Evolutionary conservation across 768 basidiomycete species (phyloP), one percentile per base, ranked within the genome.

Genomic region (Hygrophorus pudorinus): DNA sequence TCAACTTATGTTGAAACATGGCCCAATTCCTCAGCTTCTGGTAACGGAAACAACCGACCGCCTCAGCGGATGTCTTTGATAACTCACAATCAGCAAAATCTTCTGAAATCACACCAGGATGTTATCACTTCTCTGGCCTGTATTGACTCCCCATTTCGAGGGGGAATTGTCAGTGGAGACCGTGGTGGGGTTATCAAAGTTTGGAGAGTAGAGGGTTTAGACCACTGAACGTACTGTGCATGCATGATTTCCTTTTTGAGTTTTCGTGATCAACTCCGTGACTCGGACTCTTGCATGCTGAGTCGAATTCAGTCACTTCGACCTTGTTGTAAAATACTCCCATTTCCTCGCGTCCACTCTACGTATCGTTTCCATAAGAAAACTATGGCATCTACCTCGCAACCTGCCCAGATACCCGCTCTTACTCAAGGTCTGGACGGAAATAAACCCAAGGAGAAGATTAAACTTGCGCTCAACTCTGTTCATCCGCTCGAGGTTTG

Each of bases 81-180:
- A 44, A 81, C 79, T 11, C 75, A 85, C 40, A 85, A 80, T 56
- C 89, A 94, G 55, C 82, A 92, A 56, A 83, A 81, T 42, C 66
- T 96, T 16, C 66, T 97, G 27, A 82, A 80, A 57, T 74, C 84
- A 5, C 96, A 98, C 57, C 89, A 91, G 52, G 93, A 98, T 56
- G 78, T 90, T 2, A 78, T 98, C 14, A 90, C 86, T 4, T 79
- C 85, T 1, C 62, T 99, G 29, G 79, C 79, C 0, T 86, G 84
- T 50, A 79, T 99, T 42, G 90, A 96, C 51, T 83, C 92, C 1
- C 91, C 94, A 1, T 97, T 97, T 64, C 75, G 87, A 44, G 91
- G 90, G 18, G 87, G 90, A 1, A 75, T 96, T 37, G 76, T 97
- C n/a, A 91, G 85, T 50, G 94, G 86, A 1, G 94, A 98, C 59